Percentiles rank a stretch among this genome's conserved stretches.
phyloP scores from a whole-genome alignment of 2,329 filamentous ascomycete species.

The Microsporum canis region DNA sequence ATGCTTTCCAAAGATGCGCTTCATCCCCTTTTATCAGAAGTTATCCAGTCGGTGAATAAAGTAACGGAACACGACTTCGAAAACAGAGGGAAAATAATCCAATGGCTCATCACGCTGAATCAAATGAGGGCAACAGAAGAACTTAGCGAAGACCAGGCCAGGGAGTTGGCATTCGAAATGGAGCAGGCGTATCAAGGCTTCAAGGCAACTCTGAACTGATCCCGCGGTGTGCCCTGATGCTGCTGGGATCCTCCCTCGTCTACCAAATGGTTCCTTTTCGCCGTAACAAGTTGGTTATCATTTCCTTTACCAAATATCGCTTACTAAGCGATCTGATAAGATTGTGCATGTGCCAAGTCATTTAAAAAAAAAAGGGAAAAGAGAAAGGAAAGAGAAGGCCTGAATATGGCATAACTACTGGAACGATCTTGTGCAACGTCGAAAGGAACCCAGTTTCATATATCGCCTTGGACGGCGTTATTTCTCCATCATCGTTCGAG shows the following conservation, averaged over 20 bases:
- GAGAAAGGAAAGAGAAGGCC: no score
- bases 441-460: not conserved
- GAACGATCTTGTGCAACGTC: not conserved
- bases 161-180: slow-evolving; percentile 86
- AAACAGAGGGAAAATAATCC: slow-evolving; percentile 89
- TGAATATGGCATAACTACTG: no score
- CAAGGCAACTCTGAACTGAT: slow-evolving; percentile 59
- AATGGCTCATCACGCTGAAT: slow-evolving; percentile 94
- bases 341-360: not conserved
- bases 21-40: slow-evolving; percentile 88
- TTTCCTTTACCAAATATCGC: not conserved
- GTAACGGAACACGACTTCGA: slow-evolving; percentile 94
- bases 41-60: slow-evolving; percentile 94
- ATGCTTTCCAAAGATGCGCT: slow-evolving; percentile 89
- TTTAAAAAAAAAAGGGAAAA: no score
- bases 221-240: not conserved
- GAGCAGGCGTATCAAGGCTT: slow-evolving; percentile 91
- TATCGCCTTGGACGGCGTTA: no score
- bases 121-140: slow-evolving; percentile 96
- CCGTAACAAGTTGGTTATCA: no score
- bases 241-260: no score
- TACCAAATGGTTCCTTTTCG: no score
- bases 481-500: not conserved
- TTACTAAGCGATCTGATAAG: not conserved
- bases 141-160: slow-evolving; percentile 70